Base-by-base conservation (phyloP, 106 monocot genomes). In the Dendrobium nobile region DNA sequence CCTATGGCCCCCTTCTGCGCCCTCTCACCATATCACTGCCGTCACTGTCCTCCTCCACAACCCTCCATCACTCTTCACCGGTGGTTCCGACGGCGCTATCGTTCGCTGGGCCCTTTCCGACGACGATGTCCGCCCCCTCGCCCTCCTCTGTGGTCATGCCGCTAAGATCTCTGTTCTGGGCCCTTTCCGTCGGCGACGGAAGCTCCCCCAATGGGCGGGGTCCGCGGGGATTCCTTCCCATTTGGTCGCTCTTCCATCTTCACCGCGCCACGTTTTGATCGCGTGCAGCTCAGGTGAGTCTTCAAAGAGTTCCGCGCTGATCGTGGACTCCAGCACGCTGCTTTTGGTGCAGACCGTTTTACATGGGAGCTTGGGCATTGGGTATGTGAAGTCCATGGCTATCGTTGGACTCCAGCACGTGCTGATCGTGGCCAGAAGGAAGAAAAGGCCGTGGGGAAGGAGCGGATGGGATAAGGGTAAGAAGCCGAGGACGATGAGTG, bases 21-120 rank as follows among this genome's bases (percentile, higher is more conserved):
- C 90, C 10, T 81, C 85, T 17, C 95, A 93, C 81, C 85, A 67
- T 42, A 67, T 87, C 76, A 88, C 91, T 17, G 80, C 93, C 47
- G 77, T 75, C 72, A 80, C 85, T 48, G 55, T 82, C 77, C 42
- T 83, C 41, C 28, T 80, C 37, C 75, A 47, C 75, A 19, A 78
- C 7, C 82, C 83, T 42, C 64, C 87, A 40, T 28, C 87, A 68
- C 89, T 95, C 86, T 95, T 79, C 91, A 93, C 95, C 77, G 93
- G 91, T 41, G 87, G 86, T 67, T 88, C 91, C 58, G 87, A 95
- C 80, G 95, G 95, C 72, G 83, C 95, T 89, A 85, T 95, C 86
- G 31, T 95, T 82, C 85, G 86, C 77, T 95, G 95, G 95, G 68
- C 44, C 42, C 64, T 93, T 80, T 11, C 77, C 51, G 4, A 45